Evolutionary conservation across 371 early-diverging fungal genomes (phyloP).

Genomic region (Circinella minor): DNA sequence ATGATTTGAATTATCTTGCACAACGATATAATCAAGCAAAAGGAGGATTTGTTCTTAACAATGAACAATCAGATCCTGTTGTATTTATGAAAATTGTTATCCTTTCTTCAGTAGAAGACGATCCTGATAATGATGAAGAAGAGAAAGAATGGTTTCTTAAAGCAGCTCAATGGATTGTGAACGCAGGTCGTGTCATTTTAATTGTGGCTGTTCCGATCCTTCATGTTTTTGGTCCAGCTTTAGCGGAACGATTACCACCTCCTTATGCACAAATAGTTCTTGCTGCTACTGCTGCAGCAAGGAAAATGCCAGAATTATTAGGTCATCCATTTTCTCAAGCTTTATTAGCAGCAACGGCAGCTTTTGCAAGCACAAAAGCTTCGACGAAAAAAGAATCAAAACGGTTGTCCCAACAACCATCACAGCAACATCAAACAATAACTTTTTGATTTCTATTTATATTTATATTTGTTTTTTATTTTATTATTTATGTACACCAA

Average conservation of each 20-base stretch:
- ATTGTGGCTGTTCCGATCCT: slow-evolving; percentile 2
- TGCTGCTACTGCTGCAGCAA: slow-evolving; percentile 3
- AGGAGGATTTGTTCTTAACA: neutral
- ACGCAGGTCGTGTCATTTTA: neutral
- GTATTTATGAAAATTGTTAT: neutral
- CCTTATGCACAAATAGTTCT: slow-evolving; percentile 1
- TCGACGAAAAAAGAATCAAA: neutral
- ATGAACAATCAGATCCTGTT: neutral
- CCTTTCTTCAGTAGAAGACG: neutral
- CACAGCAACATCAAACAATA: too few relatives aligned
- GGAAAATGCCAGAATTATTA: neutral
- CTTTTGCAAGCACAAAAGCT: neutral
- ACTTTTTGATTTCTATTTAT: too few relatives aligned
- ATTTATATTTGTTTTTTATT: too few relatives aligned
- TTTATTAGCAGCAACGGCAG: neutral
- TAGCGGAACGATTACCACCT: slow-evolving; percentile 3
- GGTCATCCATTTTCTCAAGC: slow-evolving; percentile 6
- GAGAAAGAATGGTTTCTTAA: slow-evolving; percentile 1
- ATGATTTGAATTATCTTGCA: neutral
- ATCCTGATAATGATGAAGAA: neutral
- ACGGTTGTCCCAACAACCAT: neutral
- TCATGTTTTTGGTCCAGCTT: neutral
- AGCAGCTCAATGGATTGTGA: slow-evolving; percentile 3
- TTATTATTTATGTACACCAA: too few relatives aligned
- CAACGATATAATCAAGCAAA: neutral